Conservation (phyloP, 768 basidiomycete genomes). For the Rhizopogon vesiculosus region DNA sequence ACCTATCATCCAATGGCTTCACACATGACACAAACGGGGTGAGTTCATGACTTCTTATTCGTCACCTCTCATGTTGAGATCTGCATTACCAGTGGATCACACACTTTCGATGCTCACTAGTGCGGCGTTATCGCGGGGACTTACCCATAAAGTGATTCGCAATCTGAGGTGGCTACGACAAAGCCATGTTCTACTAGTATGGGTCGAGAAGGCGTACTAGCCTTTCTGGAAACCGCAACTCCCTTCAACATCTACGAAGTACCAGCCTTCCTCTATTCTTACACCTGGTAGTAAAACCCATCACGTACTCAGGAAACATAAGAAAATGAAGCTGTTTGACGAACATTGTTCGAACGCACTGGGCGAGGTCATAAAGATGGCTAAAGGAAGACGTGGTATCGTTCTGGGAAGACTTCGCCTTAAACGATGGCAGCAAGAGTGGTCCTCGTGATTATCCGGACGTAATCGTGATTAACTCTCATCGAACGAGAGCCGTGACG, state of each 20-base stretch:
- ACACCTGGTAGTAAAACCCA: conserved; percentile 9
- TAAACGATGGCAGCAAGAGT: conserved; percentile 20
- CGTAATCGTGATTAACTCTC: neutral
- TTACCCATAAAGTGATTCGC: conserved; percentile 53
- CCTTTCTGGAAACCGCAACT: conserved; percentile 37
- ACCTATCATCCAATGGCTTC: conserved; percentile 37
- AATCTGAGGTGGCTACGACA: conserved; percentile 40
- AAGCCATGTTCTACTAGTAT: conserved; percentile 15
- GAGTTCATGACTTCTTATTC: conserved; percentile 7
- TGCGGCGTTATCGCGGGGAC: conserved; percentile 59
- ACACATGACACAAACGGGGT: conserved; percentile 56
- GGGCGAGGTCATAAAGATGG: conserved; percentile 52
- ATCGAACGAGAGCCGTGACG: neutral
- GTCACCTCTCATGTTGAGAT: conserved; percentile 8
- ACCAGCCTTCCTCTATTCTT: conserved; percentile 14
- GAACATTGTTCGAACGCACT: conserved; percentile 42
- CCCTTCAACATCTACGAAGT: conserved; percentile 11
- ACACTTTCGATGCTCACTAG: conserved; percentile 59
- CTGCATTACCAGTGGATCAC: conserved; percentile 49
- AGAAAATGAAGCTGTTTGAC: conserved; percentile 25
- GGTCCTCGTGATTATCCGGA: neutral
- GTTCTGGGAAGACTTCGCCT: conserved; percentile 43
- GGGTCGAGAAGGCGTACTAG: conserved; percentile 15
- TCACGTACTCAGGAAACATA: conserved; percentile 12
- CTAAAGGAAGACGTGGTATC: conserved; percentile 49